phyloP scores from a whole-genome alignment of 2,329 filamentous ascomycete genomes.

The Xylariaceae sp. region DNA sequence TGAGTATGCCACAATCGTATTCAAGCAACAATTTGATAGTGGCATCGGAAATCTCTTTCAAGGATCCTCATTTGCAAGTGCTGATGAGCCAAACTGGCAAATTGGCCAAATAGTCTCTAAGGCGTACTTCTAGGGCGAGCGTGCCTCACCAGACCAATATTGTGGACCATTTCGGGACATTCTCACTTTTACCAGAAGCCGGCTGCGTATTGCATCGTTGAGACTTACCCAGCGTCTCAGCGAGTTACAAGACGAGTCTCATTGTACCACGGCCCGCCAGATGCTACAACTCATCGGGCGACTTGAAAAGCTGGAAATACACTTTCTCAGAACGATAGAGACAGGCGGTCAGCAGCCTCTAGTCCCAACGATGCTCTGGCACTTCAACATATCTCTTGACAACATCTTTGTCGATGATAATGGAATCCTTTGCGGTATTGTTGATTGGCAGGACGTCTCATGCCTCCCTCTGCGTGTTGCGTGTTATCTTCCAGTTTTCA shows the following conservation, averaged over 20 bases:
- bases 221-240: slow-evolving; percentile 15
- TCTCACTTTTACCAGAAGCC: slow-evolving; percentile 15
- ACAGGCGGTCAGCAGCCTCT: neutral
- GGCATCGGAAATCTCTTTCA: slow-evolving; percentile 28
- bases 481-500: slow-evolving; percentile 27
- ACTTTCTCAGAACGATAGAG: slow-evolving; percentile 8
- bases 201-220: slow-evolving; percentile 12
- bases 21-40: slow-evolving; percentile 11
- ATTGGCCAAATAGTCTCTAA: slow-evolving; percentile 22
- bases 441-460: slow-evolving; percentile 32
- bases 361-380: slow-evolving; percentile 25
- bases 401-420: slow-evolving; percentile 31
- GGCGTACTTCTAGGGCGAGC: slow-evolving; percentile 26
- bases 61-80: neutral
- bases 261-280: slow-evolving; percentile 6
- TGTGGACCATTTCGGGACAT: slow-evolving; percentile 15
- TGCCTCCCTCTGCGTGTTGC: slow-evolving; percentile 26
- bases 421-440: slow-evolving; percentile 24
- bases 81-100: too few species aligned
- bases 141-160: slow-evolving; percentile 10
- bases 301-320: slow-evolving; percentile 15
- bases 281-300: slow-evolving; percentile 15
- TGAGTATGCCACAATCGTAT: slow-evolving; percentile 16
- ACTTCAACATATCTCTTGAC: slow-evolving; percentile 26
- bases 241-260: neutral